Base-by-base conservation (phyloP, 805 yeast genomes). In the Candida railenensis region DNA sequence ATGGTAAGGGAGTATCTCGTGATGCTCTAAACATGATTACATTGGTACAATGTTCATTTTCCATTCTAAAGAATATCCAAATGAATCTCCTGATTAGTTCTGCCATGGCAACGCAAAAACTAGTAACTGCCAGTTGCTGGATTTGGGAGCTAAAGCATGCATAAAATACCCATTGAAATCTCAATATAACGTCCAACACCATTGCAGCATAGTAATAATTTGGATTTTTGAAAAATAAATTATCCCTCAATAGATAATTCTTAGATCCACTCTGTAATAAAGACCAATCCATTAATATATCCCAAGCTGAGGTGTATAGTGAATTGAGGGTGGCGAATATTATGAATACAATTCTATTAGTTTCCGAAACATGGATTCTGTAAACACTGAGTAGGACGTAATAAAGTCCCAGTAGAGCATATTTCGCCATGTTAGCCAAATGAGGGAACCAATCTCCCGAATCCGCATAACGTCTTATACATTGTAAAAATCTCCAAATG, bases 391-490 rank as follows among this genome's bases (percentile, higher is more conserved):
- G 72, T 5, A 84, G 70, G 56, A 82, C 80, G 63, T 87, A 84
- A 63, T 88, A 89, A 19, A 79, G 56, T 2, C 87, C 76, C 2
- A 91, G 78, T 33, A 85, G 66, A 0, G 77, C 57, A 61, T 92
- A 94, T 64, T 94, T 94, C 30, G 74, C 57, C 74, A 89, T 89
- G 57, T 94, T 94, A 3, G 96, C 92, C 48, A 92, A 66, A 73
- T 94, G 99, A 0, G 99, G 99, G 61, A 94, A 94, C 87, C 91
- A 85, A 58, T 91, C 97, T 2, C 95, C 92, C 0, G 97, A 86
- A 61, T 94, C 99, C 22, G 83, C 81, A 62, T 77, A 94, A 77
- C 99, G 95, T 56, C 99, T 73, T 30, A 86, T 62, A 66, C 99
- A 94, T 62, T 94, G 99, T 46, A 92, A 60, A 47, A 87, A 81